These are phyloP conservation scores for Eucalyptus grandis DNA, from an alignment of 345 rosid species.

Conservation along the genomic window DNA sequence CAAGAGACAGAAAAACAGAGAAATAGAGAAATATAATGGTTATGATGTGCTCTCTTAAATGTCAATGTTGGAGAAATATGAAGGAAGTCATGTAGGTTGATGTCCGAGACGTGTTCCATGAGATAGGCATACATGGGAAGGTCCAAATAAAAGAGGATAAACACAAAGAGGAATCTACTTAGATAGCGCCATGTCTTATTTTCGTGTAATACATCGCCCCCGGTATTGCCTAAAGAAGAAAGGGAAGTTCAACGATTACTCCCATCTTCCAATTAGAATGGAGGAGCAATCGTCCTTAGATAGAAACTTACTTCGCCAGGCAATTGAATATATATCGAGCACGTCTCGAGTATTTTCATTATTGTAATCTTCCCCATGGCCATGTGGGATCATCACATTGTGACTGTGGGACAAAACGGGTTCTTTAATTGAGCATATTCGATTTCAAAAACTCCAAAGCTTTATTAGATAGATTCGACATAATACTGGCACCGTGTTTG, in stretches of 20 bases:
- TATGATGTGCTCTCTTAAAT: neutral
- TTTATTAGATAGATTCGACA: neutral
- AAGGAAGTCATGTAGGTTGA: neutral
- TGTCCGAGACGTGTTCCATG: neutral
- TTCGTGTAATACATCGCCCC: neutral
- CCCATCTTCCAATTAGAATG: too few relatives aligned
- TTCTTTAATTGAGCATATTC: neutral
- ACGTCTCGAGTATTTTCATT: too few relatives aligned
- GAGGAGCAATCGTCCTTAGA: too few relatives aligned
- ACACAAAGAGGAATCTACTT: neutral
- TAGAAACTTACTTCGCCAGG: too few relatives aligned
- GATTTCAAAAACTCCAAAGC: neutral
- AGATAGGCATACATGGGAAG: neutral
- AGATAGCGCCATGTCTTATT: neutral
- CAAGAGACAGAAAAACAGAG: rapidly evolving
- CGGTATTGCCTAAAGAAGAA: neutral
- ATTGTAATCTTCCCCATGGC: neutral
- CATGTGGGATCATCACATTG: neutral
- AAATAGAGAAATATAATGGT: too few relatives aligned
- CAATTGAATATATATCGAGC: too few relatives aligned
- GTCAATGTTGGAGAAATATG: neutral
- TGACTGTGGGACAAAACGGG: neutral
- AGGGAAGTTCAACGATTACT: neutral
- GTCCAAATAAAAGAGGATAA: neutral
- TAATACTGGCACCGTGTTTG: neutral